A percentile compares a stretch with the other conserved stretches of the same genome.
Conservation (phyloP, 1,139 yeast species). For the Geotrichum restrictum region DNA sequence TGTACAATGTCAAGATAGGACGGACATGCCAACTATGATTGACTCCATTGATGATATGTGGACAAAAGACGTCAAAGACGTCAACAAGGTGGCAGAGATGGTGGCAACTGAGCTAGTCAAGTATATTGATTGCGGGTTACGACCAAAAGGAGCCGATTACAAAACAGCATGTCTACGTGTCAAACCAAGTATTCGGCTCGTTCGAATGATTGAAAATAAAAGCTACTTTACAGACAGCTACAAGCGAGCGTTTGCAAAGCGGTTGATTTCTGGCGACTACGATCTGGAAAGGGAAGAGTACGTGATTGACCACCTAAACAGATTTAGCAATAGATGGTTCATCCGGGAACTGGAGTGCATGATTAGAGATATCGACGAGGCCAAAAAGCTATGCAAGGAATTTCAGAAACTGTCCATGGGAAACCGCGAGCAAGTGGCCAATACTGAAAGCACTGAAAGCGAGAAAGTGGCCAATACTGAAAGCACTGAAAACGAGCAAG, state of each 20-base stretch:
- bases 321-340: constrained; percentile 37
- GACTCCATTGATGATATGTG: no score
- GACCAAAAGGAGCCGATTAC: no score
- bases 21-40: no score
- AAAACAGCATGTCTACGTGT: no score
- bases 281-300: constrained; percentile 12
- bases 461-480: constrained; percentile 38
- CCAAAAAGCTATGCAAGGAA: constrained; percentile 25
- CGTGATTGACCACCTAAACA: constrained; percentile 32
- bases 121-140: background rate
- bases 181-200: no score
- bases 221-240: constrained; percentile 25
- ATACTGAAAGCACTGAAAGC: constrained; percentile 34
- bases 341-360: constrained; percentile 37
- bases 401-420: constrained; percentile 13
- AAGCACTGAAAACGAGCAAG: no score
- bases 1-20: no score
- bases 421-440: constrained; percentile 27
- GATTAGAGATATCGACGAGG: constrained; percentile 38
- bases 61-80: no score
- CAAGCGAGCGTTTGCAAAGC: constrained; percentile 39
- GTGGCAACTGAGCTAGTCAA: no score
- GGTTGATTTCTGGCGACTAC: constrained; percentile 39
- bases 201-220: background rate
- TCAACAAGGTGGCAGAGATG: no score